phyloP scores from a whole-genome alignment of 116 monocot species.

The Cymodocea nodosa region DNA sequence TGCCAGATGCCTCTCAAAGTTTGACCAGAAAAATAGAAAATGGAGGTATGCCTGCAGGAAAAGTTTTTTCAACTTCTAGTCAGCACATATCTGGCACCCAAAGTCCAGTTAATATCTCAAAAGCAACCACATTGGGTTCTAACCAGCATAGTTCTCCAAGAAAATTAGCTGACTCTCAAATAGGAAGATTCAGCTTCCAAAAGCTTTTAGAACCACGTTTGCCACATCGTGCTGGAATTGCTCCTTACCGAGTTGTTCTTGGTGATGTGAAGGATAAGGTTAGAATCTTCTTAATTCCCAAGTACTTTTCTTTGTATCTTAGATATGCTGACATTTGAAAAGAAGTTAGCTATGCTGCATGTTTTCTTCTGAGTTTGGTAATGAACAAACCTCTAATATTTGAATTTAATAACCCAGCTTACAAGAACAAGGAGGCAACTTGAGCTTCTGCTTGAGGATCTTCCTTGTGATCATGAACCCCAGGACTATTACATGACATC shows the following conservation, averaged over 20 bases:
- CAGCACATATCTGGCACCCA: slow-evolving; percentile 1
- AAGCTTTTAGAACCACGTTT: slow-evolving; percentile 84
- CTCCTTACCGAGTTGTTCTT: slow-evolving; percentile 83
- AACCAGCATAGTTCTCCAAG: slow-evolving; percentile 39
- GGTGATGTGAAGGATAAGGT: slow-evolving; percentile 92
- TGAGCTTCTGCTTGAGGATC: slow-evolving; percentile 78
- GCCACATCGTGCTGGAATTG: slow-evolving; percentile 50
- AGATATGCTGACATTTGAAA: not conserved
- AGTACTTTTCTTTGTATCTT: not conserved
- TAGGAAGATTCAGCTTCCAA: slow-evolving; percentile 70
- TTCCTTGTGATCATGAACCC: slow-evolving; percentile 62
- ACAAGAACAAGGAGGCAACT: slow-evolving; percentile 54
- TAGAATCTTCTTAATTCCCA: not conserved
- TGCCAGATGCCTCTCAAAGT: slow-evolving; percentile 13
- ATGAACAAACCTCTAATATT: not conserved
- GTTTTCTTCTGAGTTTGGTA: not conserved
- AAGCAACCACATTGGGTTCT: slow-evolving; percentile 19
- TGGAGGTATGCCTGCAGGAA: not conserved
- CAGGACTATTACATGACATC: slow-evolving; percentile 57
- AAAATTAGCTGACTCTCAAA: slow-evolving; percentile 62
- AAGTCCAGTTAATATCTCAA: slow-evolving; percentile 17
- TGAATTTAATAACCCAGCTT: slow-evolving; percentile 30
- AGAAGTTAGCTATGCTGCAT: not conserved
- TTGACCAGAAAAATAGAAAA: slow-evolving; percentile 13
- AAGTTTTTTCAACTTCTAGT: slow-evolving; percentile 2